A percentile compares a stretch with the other conserved stretches of the same genome.
Conservation (phyloP, 495 filamentous ascomycete genomes). For the Annulohypoxylon nitens region DNA sequence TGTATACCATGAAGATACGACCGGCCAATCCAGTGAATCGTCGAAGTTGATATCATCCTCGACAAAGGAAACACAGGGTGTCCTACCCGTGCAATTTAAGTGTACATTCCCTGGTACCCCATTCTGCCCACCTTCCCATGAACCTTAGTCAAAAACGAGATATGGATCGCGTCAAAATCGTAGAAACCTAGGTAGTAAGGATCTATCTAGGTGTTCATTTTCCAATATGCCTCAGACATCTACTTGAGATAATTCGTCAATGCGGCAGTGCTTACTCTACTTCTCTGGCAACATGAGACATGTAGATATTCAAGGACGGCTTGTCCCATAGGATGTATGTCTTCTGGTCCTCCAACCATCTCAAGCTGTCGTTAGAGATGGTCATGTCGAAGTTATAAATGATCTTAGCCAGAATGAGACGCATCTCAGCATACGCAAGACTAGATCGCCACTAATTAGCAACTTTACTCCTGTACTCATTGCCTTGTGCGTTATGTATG, state of each 20-base stretch:
- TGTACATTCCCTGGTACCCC: background rate
- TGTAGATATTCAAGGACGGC: conserved; percentile 48
- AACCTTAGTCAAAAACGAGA: too few relatives aligned
- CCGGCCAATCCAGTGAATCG: background rate
- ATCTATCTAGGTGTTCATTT: background rate
- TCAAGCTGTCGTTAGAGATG: conserved; percentile 53
- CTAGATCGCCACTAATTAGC: conserved; percentile 31
- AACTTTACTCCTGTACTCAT: background rate
- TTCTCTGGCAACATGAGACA: conserved; percentile 45
- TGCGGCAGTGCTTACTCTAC: background rate
- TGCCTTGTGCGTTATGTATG: background rate
- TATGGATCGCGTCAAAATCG: too few relatives aligned
- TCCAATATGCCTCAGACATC: background rate
- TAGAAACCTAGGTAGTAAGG: background rate
- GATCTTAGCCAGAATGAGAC: conserved; percentile 62
- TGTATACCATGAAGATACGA: background rate
- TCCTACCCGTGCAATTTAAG: background rate
- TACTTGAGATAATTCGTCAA: background rate
- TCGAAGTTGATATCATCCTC: background rate
- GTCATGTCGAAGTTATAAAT: conserved; percentile 64
- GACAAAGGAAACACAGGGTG: background rate
- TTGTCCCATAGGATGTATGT: conserved; percentile 57
- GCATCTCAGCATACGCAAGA: conserved; percentile 64
- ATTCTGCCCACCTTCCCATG: background rate
- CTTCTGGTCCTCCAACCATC: conserved; percentile 50